Base-by-base conservation (phyloP, 768 basidiomycete genomes). In the Fistulinella prunicolor region DNA sequence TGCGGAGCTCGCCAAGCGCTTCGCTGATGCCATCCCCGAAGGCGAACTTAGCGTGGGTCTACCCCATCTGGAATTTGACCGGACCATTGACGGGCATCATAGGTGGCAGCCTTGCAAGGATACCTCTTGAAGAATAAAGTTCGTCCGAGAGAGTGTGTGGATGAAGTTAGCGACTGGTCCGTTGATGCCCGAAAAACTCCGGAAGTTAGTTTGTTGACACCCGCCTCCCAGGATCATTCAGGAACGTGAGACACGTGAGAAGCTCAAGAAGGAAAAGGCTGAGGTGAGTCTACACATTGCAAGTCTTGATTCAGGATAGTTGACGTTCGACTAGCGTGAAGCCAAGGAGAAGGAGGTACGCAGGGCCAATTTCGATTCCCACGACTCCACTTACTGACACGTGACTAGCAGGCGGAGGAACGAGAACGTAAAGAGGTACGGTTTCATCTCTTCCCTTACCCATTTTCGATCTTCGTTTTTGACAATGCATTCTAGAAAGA, bases 61-160 rank as follows among this genome's bases (percentile, higher is more conserved):
- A 8, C 38, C 16, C 34, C 22, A 22, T 50, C 43, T 40, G 14
- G 30, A 23, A 42, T 43, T 4, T 35, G 19, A 10, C 30, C 30
- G 30, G 30, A 7, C 7, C 13, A 14, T 32, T 9, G 30, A 14
- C 30, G 30, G 22, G 26, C 28, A 38, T 29, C 47, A 26, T 59
- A 89, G 88, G 88, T 92, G 49, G 90, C 90, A 22, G 75, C 79
- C 40, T 76, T 92, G 55, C 90, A 92, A 73, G 90, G 90, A 3
- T 92, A 92, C 64, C 75, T 93, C 32, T 74, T 91, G 49, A 88
- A 86, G 77, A 92, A 92, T 68, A 91, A 93, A 77, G 85, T 90
- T 12, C 83, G 90, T n/a, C 90, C 90, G 34, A 77, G 79, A 50
- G 87, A 92, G 66, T 88, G 85, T 54, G 89, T 93, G 9, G 83